phyloP scores from a whole-genome alignment of 768 basidiomycete genomes.

The Mrakia hoshinonis region DNA sequence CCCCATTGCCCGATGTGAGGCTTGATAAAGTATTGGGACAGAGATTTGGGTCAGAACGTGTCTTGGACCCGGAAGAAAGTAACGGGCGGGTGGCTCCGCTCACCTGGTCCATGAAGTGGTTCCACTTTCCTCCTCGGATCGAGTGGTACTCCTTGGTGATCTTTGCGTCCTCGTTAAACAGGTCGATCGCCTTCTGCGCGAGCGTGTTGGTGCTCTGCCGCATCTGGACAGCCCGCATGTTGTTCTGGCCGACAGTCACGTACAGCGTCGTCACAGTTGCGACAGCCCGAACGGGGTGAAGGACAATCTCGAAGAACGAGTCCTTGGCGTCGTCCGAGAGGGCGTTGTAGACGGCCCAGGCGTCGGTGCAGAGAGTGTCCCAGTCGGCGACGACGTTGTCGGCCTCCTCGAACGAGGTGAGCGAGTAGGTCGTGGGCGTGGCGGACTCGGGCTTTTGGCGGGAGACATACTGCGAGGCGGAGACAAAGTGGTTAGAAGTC shows the following conservation, averaged over 20 bases:
- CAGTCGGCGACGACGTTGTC: conserved; percentile 52
- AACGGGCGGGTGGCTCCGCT: too few relatives aligned
- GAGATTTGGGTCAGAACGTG: conserved; percentile 26
- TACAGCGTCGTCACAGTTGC: conserved; percentile 37
- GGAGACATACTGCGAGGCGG: conserved; percentile 41
- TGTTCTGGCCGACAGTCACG: conserved; percentile 47
- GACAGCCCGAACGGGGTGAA: conserved; percentile 56
- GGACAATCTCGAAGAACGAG: conserved; percentile 64
- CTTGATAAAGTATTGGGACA: conserved; percentile 34
- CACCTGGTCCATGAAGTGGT: conserved; percentile 48
- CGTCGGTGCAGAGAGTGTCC: conserved; percentile 44
- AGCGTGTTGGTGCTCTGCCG: conserved; percentile 54
- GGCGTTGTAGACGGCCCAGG: conserved; percentile 52
- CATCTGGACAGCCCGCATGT: conserved; percentile 57
- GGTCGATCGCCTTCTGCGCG: conserved; percentile 50
- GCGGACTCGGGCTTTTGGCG: conserved; percentile 60
- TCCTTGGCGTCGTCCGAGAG: conserved; percentile 48
- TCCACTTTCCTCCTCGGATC: conserved; percentile 52
- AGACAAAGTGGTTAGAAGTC: background rate
- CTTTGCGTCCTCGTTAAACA: conserved; percentile 57
- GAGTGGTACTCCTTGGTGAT: conserved; percentile 12
- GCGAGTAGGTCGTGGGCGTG: conserved; percentile 49
- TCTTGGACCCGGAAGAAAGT: background rate
- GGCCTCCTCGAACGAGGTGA: conserved; percentile 44
- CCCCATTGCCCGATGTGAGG: conserved; percentile 60